Evolutionary conservation across 2,329 filamentous ascomycete species (phyloP), one percentile per base, ranked within the genome.

Genomic region (Nothopassalora personata): DNA sequence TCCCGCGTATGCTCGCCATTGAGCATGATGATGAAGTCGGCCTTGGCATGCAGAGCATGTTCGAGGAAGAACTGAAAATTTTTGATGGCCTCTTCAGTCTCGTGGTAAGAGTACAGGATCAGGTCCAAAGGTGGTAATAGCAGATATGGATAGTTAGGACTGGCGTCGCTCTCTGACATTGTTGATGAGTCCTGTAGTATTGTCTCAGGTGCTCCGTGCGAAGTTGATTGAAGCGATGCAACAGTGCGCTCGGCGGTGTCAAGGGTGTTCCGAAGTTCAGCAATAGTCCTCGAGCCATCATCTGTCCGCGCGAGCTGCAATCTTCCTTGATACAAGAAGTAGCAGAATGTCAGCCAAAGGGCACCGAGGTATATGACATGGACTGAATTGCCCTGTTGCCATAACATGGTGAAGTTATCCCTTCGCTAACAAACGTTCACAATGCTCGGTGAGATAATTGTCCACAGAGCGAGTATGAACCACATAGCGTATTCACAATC

Each of bases 21-120:
- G 45, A 64, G 52, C 46, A 64, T 62, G 60, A 64, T 48, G 49
- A 64, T 62, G 51, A 64, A 64, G 23, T 64, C 62, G 3, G 62
- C 62, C 46, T 62, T 60, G 8, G 60, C 54, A 36, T 64, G 56
- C 5, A 64, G 46, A 9, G 60, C 62, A 43, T 64, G 62, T 5
- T 39, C 19, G 15, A 51, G 28, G 56, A 64, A 64, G 53, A 64
- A 64, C 5, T 23, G 23, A 28, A 64, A 51, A 46, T 64, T 64
- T 43, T 58, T 53, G 2, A 19, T 53, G 9, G 60, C 57, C n/a
- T 54, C 47, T n/a, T 53, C 52, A 1, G 57, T 62, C 23, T 64
- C 62, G 19, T 43, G 47, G 45, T 56, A 64, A 27, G 62, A 60
- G 55, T 60, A 64, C 5, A 64, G 28, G n/a, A 64, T 59, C 7